These are phyloP conservation scores for Aspergillus heteromorphus DNA, from an alignment of 495 filamentous ascomycete species.

Conservation along the genomic window DNA sequence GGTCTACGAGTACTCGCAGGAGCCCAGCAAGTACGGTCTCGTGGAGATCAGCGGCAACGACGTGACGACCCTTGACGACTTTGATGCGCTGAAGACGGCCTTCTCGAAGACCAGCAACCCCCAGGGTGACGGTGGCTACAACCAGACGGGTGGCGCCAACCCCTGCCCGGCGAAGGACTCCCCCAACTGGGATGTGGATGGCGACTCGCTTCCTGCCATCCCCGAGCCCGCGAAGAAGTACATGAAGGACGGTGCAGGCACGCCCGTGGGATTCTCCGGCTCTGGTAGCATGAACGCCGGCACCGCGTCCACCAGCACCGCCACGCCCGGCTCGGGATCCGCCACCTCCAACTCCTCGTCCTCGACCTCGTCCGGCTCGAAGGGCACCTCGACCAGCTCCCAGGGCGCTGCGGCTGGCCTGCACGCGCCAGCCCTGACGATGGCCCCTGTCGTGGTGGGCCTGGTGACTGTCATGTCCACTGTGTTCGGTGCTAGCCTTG, in stretches of 20 bases:
- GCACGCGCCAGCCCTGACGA: slow-evolving; percentile 41
- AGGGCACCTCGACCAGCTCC: slow-evolving; percentile 11
- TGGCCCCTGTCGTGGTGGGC: slow-evolving; percentile 50
- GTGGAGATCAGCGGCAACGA: slow-evolving; percentile 57
- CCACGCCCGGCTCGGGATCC: slow-evolving; percentile 56
- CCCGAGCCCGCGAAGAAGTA: slow-evolving; percentile 62
- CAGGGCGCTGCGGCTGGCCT: slow-evolving; percentile 42
- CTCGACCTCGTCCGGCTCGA: neutral
- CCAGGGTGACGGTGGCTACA: slow-evolving; percentile 70
- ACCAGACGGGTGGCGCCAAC: slow-evolving; percentile 56
- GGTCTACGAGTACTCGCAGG: slow-evolving; percentile 90
- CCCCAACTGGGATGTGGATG: slow-evolving; percentile 67
- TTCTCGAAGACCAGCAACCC: slow-evolving; percentile 60
- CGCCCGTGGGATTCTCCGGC: slow-evolving; percentile 65
- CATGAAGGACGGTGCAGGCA: slow-evolving; percentile 69
- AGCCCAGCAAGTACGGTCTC: slow-evolving; percentile 71
- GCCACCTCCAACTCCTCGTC: slow-evolving; percentile 13
- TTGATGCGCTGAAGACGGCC: slow-evolving; percentile 59
- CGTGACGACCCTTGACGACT: slow-evolving; percentile 58
- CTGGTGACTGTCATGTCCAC: slow-evolving; percentile 53
- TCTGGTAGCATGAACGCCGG: slow-evolving; percentile 67
- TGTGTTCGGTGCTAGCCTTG: slow-evolving; percentile 57
- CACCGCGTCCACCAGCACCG: slow-evolving; percentile 54
- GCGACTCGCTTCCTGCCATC: slow-evolving; percentile 66
- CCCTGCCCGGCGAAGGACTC: slow-evolving; percentile 62